phyloP scores from a whole-genome alignment of 306 rosid species.

The Prunus kanzakura region DNA sequence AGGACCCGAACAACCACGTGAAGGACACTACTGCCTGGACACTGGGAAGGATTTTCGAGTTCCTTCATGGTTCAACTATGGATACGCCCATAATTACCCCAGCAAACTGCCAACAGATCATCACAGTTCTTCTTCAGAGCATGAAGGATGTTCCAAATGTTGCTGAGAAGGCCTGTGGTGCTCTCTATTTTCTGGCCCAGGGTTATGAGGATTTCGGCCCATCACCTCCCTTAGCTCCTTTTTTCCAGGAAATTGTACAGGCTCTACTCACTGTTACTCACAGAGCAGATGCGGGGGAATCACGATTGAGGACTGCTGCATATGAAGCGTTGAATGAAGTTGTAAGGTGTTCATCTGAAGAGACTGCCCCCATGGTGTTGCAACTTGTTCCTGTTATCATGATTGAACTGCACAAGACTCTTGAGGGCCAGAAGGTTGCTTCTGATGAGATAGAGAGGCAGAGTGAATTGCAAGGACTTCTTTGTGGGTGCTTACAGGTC shows the following conservation, averaged over 20 bases:
- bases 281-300: conserved; percentile 84
- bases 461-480: conserved; percentile 78
- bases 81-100: conserved; percentile 76
- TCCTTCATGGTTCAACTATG: conserved; percentile 68
- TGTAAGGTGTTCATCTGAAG: conserved; percentile 82
- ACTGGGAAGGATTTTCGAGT: conserved; percentile 87
- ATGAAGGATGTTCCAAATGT: conserved; percentile 93
- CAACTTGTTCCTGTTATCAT: conserved; percentile 72
- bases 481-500: conserved; percentile 90
- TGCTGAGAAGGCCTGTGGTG: conserved; percentile 95
- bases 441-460: conserved; percentile 82
- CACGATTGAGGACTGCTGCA: conserved; percentile 76
- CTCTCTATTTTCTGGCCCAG: conserved; percentile 84
- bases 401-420: conserved; percentile 77
- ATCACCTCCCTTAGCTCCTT: conserved; percentile 72
- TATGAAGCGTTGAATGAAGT: conserved; percentile 86
- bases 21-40: conserved; percentile 98
- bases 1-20: conserved; percentile 82
- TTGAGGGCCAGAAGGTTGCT: conserved; percentile 71
- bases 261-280: conserved; percentile 74
- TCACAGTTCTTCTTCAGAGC: conserved; percentile 85
- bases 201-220: conserved; percentile 76
- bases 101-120: conserved; percentile 72
- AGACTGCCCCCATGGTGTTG: conserved; percentile 70
- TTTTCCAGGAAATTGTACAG: conserved; percentile 75